phyloP scores from a whole-genome alignment of 140 eudicot species.

The Artemisia princeps region DNA sequence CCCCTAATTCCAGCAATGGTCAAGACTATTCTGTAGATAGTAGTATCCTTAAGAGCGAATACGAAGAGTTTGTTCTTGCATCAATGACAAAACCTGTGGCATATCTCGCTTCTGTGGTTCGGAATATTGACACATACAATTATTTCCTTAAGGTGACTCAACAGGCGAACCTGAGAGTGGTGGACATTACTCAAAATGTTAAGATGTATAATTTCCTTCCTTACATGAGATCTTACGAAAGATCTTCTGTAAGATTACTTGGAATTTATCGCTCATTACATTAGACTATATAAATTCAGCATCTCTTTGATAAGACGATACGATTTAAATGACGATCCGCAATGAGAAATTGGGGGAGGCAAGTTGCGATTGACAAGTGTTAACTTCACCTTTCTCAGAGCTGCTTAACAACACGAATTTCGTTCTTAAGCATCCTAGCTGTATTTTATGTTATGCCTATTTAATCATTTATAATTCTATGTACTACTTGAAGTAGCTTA shows the following conservation, averaged over 20 bases:
- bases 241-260: conserved; percentile 44
- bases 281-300: conserved; percentile 3
- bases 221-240: conserved; percentile 55
- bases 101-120: conserved; percentile 71
- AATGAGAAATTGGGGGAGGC: no score
- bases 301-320: no score
- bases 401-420: no score
- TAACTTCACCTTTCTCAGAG: no score
- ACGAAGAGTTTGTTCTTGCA: conserved; percentile 25
- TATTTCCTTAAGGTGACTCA: conserved; percentile 47
- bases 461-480: not conserved
- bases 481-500: no score
- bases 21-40: not conserved
- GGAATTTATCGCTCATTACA: conserved; percentile 18
- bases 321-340: no score
- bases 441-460: conserved; percentile 3
- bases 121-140: conserved; percentile 58
- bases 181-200: conserved; percentile 48
- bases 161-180: conserved; percentile 48
- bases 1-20: conserved; percentile 8
- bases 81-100: conserved; percentile 46
- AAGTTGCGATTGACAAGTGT: not conserved
- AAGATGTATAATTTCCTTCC: conserved; percentile 56
- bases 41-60: conserved; percentile 1
- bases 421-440: no score